Base-by-base conservation (phyloP, 108 stramenopile genomes). In the Cyclotella sp. region DNA sequence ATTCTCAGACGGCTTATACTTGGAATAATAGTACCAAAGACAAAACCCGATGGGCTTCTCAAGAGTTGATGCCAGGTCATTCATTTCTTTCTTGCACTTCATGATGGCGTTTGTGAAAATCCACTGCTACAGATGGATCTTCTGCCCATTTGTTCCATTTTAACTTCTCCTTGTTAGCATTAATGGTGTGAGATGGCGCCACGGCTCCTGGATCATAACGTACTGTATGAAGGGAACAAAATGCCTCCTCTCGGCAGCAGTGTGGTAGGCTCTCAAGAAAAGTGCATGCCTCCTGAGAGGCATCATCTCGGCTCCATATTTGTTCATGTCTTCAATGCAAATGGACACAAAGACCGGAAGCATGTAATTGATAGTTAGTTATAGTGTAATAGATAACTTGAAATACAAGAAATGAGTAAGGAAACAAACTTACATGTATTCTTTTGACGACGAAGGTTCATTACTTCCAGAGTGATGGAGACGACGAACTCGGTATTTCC, bases 11-110 rank as follows among this genome's bases (percentile, higher is more conserved):
- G 39, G 41, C 41, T 79, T 79, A 66, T 79, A 79, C 41, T 60
- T 67, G 46, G 58, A 46, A 62, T 79, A 79, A 47, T 79, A 79
- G 44, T 79, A 79, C 78, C 78, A 79, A 21, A 72, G 27, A 44
- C 78, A 79, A 68, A 79, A 79, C 22, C 64, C 71, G 15, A 79
- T 28, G 18, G 72, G 78, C 41, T 61, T 72, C 3, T 58, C 21
- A 41, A 79, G 0, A 8, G 34, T 57, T 21, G 49, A 49, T 52
- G 71, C 63, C 28, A 79, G 42, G 27, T 21, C 9, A 30, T 28
- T 39, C 49, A 79, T 49, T 34, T 72, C 19, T 53, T 79, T 79
- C 18, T 79, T 79, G 24, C 15, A 28, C 53, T 72, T 45, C 45
- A 79, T 62, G 0, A 79, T 68, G 13, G 61, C 39, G 16, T 51